Base-by-base conservation (phyloP, 495 filamentous ascomycete genomes). In the Barbatosphaeria neglecta region DNA sequence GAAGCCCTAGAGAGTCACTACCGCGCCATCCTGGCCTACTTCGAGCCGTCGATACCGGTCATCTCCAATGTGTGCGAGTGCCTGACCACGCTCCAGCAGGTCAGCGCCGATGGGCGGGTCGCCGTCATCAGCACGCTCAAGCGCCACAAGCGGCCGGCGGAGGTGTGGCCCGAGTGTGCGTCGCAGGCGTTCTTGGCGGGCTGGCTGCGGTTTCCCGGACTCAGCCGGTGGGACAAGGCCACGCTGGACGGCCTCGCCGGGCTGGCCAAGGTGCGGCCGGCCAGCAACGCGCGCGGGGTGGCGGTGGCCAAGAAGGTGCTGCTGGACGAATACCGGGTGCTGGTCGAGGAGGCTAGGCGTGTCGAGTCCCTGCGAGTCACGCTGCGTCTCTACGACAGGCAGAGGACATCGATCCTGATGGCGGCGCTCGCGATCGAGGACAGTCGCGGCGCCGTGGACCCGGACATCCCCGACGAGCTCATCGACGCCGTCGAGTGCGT, bases 401-500 rank as follows among this genome's bases (percentile, higher is more conserved):
- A 19, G 20, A 19, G 37, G 9, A 39, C 37, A 3, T 39, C 37
- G 2, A 18, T 18, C 1, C 20, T 39, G 5, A 3, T 39, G 17
- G 37, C 37, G 6, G n/a, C 9, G 17, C 17, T 39, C 13, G 37
- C 17, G 17, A 39, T 39, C 17, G 20, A 19, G 20, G 41, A 43
- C 16, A 9, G 20, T 2, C 16, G 41, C 20, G 3, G 22, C 22
- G 7, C 27, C 4, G 16, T n/a, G 7, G 22, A 33, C 41, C 27
- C 35, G 8, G 37, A 28, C n/a, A 47, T 47, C 8, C 57, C 54
- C 1, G 10, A 39, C 2, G 41, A 23, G 1, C 38, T 58, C 19
- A 43, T 43, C 16, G 43, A 57, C 35, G 46, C 49, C 1, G 48
- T 57, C 6, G 55, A 60, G 27, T 44, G 45, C 22, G 37, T 20